Conservation (phyloP, 441 rosid genomes). For the Jatropha multifida region DNA sequence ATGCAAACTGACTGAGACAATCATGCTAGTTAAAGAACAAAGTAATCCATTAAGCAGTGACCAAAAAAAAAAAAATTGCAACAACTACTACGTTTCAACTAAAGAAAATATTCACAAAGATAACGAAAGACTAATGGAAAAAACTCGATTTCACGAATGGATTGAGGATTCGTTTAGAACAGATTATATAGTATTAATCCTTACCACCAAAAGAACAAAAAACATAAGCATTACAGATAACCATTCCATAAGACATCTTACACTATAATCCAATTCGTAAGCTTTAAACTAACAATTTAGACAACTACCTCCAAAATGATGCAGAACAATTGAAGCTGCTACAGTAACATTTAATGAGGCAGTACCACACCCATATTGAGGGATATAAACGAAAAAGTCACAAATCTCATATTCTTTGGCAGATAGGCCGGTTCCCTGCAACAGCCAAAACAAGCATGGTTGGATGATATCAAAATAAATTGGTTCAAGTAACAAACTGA, state of each 20-base stretch:
- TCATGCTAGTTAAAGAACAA: neutral
- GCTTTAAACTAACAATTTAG: neutral
- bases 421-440: constrained; percentile 88
- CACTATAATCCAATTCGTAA: neutral
- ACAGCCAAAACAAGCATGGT: neutral
- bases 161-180: neutral
- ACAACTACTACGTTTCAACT: neutral
- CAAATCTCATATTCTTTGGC: constrained; percentile 88
- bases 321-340: constrained; percentile 91
- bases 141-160: neutral
- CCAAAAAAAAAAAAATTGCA: neutral
- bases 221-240: neutral
- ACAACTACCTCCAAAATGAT: constrained; percentile 82
- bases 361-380: constrained; percentile 90
- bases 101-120: neutral
- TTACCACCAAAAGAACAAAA: constrained; percentile 9
- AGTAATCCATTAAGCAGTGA: neutral
- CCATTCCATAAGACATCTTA: neutral
- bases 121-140: neutral
- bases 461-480: neutral
- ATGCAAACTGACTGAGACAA: neutral
- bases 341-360: constrained; percentile 93
- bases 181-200: neutral
- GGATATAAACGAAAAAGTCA: constrained; percentile 85
- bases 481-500: neutral